Evolutionary conservation across 495 filamentous ascomycete genomes (phyloP).

Genomic region (Chaetomium tenue): DNA sequence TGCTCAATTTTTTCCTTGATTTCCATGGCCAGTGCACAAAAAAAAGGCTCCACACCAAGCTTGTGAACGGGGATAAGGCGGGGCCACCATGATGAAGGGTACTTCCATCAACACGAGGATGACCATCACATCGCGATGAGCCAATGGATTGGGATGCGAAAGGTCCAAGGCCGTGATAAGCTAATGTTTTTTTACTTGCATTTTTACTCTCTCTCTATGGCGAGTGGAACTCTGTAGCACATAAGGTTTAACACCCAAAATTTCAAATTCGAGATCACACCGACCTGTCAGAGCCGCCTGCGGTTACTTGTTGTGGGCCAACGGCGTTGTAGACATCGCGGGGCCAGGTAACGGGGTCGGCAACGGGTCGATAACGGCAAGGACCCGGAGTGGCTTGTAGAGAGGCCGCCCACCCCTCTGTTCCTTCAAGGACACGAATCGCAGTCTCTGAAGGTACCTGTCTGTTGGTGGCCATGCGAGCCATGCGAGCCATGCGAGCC

Average conservation of each 20-base stretch:
- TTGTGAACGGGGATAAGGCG: constrained; percentile 10
- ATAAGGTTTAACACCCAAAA: not conserved
- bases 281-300: not conserved
- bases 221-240: not conserved
- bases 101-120: no score
- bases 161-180: not conserved
- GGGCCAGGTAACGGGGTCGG: not conserved
- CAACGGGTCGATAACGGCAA: constrained; percentile 3
- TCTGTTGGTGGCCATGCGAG: constrained; percentile 4
- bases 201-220: not conserved
- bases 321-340: not conserved
- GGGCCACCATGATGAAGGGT: constrained; percentile 13
- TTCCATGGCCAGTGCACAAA: constrained; percentile 25
- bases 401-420: constrained; percentile 19
- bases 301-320: not conserved
- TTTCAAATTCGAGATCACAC: not conserved
- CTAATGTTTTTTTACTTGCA: not conserved
- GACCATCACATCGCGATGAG: constrained; percentile 2
- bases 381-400: constrained; percentile 1
- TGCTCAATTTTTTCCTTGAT: constrained; percentile 28
- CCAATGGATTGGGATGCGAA: not conserved
- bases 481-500: not conserved
- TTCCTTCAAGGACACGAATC: not conserved
- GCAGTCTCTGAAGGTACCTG: not conserved
- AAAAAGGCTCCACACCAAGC: constrained; percentile 22